Evolutionary conservation across 768 basidiomycete species (phyloP).

Genomic region (Coprinopsis strossmayeri): DNA sequence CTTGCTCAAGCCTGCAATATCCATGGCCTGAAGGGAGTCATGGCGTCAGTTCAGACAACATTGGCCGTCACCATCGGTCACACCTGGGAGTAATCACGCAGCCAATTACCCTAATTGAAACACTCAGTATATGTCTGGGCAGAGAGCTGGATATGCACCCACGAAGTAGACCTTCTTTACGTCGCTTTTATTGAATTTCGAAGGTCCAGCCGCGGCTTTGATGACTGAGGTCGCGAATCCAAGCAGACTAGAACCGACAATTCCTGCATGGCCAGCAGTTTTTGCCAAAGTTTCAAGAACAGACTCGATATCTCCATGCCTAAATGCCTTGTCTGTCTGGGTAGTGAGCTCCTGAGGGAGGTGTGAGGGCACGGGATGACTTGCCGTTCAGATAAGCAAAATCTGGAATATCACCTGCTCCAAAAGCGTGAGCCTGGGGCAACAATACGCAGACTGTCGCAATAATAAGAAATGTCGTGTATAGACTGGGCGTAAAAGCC

Average conservation of each 20-base stretch:
- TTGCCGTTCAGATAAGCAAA: conserved; percentile 60
- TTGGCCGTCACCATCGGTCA: conserved; percentile 1
- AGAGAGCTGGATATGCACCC: conserved; percentile 13
- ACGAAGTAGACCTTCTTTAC: conserved; percentile 66
- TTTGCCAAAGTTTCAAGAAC: conserved; percentile 56
- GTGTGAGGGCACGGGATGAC: conserved; percentile 11
- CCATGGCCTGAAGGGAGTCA: conserved; percentile 47
- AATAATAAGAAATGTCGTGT: conserved; percentile 25
- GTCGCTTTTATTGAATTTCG: conserved; percentile 59
- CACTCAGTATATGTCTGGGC: background rate
- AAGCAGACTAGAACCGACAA: conserved; percentile 41
- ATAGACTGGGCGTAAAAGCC: conserved; percentile 23
- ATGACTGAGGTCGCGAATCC: conserved; percentile 43
- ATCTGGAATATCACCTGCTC: conserved; percentile 66
- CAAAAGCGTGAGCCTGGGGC: conserved; percentile 44
- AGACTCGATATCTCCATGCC: conserved; percentile 74
- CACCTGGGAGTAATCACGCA: conserved; percentile 64
- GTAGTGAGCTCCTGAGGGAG: conserved; percentile 5
- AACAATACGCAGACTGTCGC: conserved; percentile 34
- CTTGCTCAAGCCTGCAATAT: conserved; percentile 64
- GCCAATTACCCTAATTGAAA: conserved; percentile 51
- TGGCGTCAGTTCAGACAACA: background rate
- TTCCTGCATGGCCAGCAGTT: conserved; percentile 37
- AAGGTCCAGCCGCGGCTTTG: conserved; percentile 38
- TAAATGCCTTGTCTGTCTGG: conserved; percentile 56